Conservation (phyloP, 495 filamentous ascomycete genomes). For the Tirmania nivea region DNA sequence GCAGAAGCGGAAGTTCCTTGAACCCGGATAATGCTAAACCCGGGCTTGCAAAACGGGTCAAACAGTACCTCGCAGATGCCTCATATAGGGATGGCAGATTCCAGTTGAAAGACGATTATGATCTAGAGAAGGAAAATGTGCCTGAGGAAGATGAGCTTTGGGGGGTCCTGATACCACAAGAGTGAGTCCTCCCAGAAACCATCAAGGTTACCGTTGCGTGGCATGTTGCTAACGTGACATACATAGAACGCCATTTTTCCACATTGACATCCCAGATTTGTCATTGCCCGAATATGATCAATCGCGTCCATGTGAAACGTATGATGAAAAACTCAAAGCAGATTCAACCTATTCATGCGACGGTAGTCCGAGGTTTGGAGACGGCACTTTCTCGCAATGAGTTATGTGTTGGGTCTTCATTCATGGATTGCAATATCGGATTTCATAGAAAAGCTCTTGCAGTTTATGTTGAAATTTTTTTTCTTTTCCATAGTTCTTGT, state of each 20-base stretch:
- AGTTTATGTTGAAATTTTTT: no score
- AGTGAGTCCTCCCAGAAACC: neutral
- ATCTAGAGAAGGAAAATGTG: slow-evolving; percentile 5
- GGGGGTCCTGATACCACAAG: neutral
- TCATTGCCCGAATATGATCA: neutral
- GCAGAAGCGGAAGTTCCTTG: neutral
- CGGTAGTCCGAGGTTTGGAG: no score
- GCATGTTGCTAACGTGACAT: slow-evolving; percentile 22
- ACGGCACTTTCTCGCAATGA: no score
- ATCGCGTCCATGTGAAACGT: neutral
- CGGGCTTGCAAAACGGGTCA: slow-evolving; percentile 1
- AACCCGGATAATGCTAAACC: neutral
- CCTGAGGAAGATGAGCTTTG: neutral
- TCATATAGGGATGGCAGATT: slow-evolving; percentile 11
- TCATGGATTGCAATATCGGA: no score
- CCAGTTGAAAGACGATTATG: slow-evolving; percentile 12
- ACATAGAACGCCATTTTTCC: slow-evolving; percentile 33
- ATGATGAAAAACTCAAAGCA: neutral
- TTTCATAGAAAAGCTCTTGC: no score
- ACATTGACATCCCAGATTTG: slow-evolving; percentile 24
- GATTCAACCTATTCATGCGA: neutral
- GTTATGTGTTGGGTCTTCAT: no score
- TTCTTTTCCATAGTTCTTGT: no score
- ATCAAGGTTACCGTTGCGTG: neutral
- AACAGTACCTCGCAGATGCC: slow-evolving; percentile 8